Evolutionary conservation across 148 eudicot species (phyloP).

Genomic region (Silene conica): DNA sequence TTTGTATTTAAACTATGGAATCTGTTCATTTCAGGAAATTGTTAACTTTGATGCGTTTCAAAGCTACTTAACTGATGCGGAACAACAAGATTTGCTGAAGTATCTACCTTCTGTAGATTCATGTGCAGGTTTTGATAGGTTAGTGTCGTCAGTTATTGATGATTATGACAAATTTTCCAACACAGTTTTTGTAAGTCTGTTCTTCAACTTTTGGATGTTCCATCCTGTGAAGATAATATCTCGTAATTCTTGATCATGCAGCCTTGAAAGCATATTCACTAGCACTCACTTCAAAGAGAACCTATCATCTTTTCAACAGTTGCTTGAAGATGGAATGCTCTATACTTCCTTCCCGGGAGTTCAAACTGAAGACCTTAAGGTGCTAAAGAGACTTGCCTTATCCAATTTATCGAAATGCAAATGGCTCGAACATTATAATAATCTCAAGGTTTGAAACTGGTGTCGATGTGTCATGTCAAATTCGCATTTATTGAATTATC

Average conservation of each 20-base stretch:
- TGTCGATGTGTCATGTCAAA: conserved; percentile 2
- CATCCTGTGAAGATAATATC: neutral
- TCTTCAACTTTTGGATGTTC: neutral
- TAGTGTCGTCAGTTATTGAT: conserved; percentile 13
- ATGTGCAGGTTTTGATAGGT: conserved; percentile 54
- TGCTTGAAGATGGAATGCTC: conserved; percentile 73
- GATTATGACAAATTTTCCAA: neutral
- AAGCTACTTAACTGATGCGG: conserved; percentile 51
- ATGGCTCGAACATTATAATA: conserved; percentile 72
- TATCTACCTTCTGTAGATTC: conserved; percentile 61
- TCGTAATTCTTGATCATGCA: conserved; percentile 25
- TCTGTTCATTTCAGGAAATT: conserved; percentile 54
- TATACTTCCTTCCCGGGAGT: conserved; percentile 49
- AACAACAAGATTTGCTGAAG: conserved; percentile 70
- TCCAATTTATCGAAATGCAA: conserved; percentile 50
- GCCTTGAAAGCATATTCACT: conserved; percentile 63
- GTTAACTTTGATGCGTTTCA: conserved; percentile 50
- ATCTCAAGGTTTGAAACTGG: conserved; percentile 51
- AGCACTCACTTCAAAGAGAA: conserved; percentile 68
- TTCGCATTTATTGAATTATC: neutral
- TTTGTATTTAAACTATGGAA: conserved; percentile 4
- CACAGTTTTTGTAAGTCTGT: neutral
- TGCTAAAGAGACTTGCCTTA: conserved; percentile 59
- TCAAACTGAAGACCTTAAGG: conserved; percentile 52
- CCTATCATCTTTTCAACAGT: conserved; percentile 63